Evolutionary conservation across 2,329 filamentous ascomycete genomes (phyloP), one percentile per base, ranked within the genome.

Genomic region (Verticillium longisporum): DNA sequence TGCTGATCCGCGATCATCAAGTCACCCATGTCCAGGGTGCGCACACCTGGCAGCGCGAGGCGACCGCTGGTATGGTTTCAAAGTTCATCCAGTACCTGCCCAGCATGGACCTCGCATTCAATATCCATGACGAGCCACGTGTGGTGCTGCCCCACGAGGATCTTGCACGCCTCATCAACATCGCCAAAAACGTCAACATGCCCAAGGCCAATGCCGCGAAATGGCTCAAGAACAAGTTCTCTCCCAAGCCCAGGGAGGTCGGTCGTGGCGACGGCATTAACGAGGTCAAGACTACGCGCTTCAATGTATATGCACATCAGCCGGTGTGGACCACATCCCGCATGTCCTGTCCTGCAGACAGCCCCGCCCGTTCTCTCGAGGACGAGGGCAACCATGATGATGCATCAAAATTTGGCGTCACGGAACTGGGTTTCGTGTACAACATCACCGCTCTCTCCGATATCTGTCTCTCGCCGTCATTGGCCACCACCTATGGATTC

Each of bases 71-170:
- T 37, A 99, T 99, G 95, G 85, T 97, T 77, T 78, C 84, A 64
- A 80, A 84, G 3, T 97, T 97, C 67, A 77, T 93, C 6, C 77
- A 90, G 68, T 88, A 89, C 71, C 79, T 99, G 59, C 95, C 95
- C 0, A 91, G 97, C 72, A 97, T 99, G 93, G 94, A 99, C 72
- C 78, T 99, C 55, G 91, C 89, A 5, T 98, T 99, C 79, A 99
- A 99, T 74, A 84, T 91, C 55, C 92, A 97, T 73, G 95, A 99
- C 70, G 95, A 99, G 75, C 92, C 94, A 15, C 85, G 95, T 45
- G 92, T 99, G 1, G 83, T 97, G 2, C 83, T 98, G 5, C 90
- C 91, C 1, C 84, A 92, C 68, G 92, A 96, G 62, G 91, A 96
- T 71, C 81, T 98, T 60, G 78, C 83, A 5, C 82, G 88, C 26